Conservation (phyloP, 306 rosid species). For the Pterocarpus santalinus region DNA sequence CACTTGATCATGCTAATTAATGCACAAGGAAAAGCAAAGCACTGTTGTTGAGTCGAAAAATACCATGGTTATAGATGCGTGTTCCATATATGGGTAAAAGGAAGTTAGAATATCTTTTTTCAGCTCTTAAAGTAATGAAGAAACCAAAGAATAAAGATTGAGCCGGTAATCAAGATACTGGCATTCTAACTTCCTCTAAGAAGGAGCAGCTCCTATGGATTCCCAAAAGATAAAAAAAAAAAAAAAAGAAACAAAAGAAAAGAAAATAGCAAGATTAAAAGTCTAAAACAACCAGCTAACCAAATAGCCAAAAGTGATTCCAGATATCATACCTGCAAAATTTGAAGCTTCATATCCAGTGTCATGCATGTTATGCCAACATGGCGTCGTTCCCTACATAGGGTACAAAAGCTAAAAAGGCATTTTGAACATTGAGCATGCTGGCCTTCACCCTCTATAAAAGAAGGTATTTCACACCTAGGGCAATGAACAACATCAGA, state of each 20-base stretch:
- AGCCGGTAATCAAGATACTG: slow-evolving; percentile 19
- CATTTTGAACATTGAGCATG: slow-evolving; percentile 90
- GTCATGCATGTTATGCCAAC: slow-evolving; percentile 83
- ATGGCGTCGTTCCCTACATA: slow-evolving; percentile 88
- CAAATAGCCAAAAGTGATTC: not conserved
- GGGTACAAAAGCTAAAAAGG: slow-evolving; percentile 87
- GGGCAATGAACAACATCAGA: slow-evolving; percentile 85
- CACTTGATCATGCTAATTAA: not conserved
- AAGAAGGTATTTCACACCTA: slow-evolving; percentile 80
- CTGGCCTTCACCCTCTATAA: slow-evolving; percentile 84
- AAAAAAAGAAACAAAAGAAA: not conserved
- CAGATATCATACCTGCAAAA: slow-evolving; percentile 69
- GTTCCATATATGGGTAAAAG: not conserved
- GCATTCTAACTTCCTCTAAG: slow-evolving; percentile 29
- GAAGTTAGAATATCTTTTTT: not conserved
- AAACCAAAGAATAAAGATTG: slow-evolving; percentile 30
- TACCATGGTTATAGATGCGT: not conserved
- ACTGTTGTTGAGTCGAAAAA: not conserved
- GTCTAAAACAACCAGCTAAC: slow-evolving; percentile 18
- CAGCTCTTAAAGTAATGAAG: not conserved
- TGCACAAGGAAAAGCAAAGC: slow-evolving; percentile 4
- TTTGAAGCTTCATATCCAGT: slow-evolving; percentile 70
- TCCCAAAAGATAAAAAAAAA: not conserved
- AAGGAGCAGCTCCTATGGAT: not conserved
- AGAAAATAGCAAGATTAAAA: not conserved